Percentiles rank a stretch among this genome's conserved stretches.
phyloP scores from a whole-genome alignment of 78 protist species.

The Protostelium mycophagum region DNA sequence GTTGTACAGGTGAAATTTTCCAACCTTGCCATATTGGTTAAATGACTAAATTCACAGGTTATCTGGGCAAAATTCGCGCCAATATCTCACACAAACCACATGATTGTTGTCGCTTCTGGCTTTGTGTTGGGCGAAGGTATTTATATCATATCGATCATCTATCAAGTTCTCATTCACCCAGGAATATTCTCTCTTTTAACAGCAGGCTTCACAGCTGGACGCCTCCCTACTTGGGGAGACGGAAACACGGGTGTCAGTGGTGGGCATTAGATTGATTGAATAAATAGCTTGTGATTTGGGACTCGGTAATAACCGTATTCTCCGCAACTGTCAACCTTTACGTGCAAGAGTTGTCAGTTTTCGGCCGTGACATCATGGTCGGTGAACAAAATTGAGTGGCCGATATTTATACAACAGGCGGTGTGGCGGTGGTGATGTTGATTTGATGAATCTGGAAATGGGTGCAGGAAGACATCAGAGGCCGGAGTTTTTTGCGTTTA shows the following conservation, averaged over 20 bases:
- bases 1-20: slow-evolving; percentile 33
- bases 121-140: slow-evolving; percentile 81
- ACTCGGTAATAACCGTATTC: not conserved
- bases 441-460: too few species aligned
- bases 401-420: too few species aligned
- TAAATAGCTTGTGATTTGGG: not conserved
- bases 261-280: not conserved
- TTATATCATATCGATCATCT: too few species aligned
- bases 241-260: not conserved
- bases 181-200: not conserved
- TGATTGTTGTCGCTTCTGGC: slow-evolving; percentile 74
- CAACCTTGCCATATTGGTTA: not conserved
- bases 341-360: not conserved
- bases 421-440: too few species aligned
- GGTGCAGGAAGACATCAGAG: too few species aligned
- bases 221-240: not conserved
- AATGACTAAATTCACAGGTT: not conserved
- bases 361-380: not conserved
- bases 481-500: too few species aligned
- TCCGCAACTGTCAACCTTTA: not conserved
- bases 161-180: too few species aligned
- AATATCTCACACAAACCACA: slow-evolving; percentile 17
- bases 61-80: slow-evolving; percentile 13
- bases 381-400: too few species aligned
- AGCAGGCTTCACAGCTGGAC: not conserved